phyloP scores from a whole-genome alignment of 2,329 filamentous ascomycete genomes.

The Fusarium goolgardi region DNA sequence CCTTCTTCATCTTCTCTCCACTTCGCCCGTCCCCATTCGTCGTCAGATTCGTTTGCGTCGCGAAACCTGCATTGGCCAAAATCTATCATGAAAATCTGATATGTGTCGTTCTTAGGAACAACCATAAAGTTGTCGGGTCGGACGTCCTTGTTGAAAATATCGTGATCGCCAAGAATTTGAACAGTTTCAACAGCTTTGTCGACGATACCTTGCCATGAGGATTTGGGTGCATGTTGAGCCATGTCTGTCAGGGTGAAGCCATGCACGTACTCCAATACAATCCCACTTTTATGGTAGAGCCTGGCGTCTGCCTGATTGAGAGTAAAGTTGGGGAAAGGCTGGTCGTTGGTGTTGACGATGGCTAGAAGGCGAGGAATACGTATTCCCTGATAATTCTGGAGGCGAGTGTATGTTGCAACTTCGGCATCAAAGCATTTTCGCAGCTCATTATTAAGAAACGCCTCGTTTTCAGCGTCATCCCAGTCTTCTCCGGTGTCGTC shows the following conservation, averaged over 20 bases:
- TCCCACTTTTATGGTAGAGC: too few relatives aligned
- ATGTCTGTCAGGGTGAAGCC: slow-evolving; percentile 31
- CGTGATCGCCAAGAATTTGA: slow-evolving; percentile 41
- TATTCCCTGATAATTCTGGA: slow-evolving; percentile 33
- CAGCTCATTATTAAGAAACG: too few relatives aligned
- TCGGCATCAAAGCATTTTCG: slow-evolving; percentile 35
- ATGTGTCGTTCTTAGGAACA: neutral
- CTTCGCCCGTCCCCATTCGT: slow-evolving; percentile 38
- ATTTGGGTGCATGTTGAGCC: slow-evolving; percentile 1
- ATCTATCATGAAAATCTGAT: slow-evolving; percentile 44
- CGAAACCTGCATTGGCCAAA: slow-evolving; percentile 42
- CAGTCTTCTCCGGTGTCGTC: too few relatives aligned
- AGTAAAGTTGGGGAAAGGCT: too few relatives aligned
- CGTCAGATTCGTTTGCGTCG: slow-evolving; percentile 34
- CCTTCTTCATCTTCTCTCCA: slow-evolving; percentile 41
- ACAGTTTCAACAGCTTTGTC: too few relatives aligned
- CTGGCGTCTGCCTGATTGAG: too few relatives aligned
- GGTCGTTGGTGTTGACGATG: too few relatives aligned
- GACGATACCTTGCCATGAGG: slow-evolving; percentile 37
- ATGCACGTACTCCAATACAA: slow-evolving; percentile 39
- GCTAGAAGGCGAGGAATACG: slow-evolving; percentile 34
- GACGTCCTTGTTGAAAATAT: slow-evolving; percentile 44
- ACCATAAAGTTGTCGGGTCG: slow-evolving; percentile 44
- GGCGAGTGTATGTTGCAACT: slow-evolving; percentile 28
- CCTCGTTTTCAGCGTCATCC: slow-evolving; percentile 34